phyloP scores from a whole-genome alignment of 2,329 filamentous ascomycete genomes.

The Phyllosticta citriasiana region DNA sequence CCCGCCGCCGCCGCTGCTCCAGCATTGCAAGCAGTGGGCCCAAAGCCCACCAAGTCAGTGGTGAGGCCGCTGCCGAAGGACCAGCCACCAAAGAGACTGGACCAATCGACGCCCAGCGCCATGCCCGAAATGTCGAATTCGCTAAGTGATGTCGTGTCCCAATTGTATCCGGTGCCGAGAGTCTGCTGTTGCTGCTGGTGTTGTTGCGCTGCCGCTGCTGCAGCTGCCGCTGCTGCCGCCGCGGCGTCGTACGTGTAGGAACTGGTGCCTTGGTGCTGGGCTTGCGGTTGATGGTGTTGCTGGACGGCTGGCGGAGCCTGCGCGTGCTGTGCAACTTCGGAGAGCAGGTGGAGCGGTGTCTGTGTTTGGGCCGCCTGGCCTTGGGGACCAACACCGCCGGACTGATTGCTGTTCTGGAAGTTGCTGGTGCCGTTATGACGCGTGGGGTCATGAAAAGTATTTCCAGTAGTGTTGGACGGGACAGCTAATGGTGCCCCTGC shows the following conservation, averaged over 20 bases:
- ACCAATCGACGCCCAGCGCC: slow-evolving; percentile 7
- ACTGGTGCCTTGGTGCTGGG: neutral
- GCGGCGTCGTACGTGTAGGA: neutral
- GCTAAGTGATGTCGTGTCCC: neutral
- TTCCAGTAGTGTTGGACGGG: slow-evolving; percentile 10
- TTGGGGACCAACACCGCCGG: neutral
- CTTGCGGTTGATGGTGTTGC: neutral
- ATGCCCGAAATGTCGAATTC: slow-evolving; percentile 5
- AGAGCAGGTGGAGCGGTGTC: slow-evolving; percentile 28
- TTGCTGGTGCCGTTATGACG: slow-evolving; percentile 25
- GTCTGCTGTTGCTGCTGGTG: neutral
- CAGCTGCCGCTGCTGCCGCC: neutral
- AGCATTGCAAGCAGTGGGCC: neutral
- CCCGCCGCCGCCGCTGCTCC: neutral
- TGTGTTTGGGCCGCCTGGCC: slow-evolving; percentile 18
- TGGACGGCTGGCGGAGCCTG: slow-evolving; percentile 5
- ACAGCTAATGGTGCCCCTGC: neutral
- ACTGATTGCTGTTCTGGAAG: neutral
- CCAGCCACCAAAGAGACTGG: slow-evolving; percentile 2
- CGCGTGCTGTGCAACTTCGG: slow-evolving; percentile 24
- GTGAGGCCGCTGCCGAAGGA: neutral
- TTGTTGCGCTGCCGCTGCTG: neutral
- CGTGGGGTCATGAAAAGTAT: slow-evolving; percentile 4
- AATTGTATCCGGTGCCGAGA: neutral
- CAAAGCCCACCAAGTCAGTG: neutral